These are phyloP conservation scores for Lodderomyces orthopsilosis DNA, from an alignment of 1,139 yeast genomes.

Conservation along the genomic window DNA sequence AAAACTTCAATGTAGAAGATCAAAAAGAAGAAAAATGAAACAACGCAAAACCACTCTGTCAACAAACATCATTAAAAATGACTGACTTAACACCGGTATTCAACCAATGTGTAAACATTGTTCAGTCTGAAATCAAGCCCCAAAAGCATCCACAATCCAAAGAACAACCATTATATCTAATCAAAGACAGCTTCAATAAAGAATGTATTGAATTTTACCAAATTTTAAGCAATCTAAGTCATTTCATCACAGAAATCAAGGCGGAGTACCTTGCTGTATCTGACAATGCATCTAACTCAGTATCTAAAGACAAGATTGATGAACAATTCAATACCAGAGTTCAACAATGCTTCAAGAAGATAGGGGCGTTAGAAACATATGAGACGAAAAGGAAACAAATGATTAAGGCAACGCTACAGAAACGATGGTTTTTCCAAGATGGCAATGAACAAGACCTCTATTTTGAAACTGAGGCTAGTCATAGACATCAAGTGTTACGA, in stretches of 20 bases:
- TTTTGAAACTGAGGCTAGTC: slow-evolving; percentile 24
- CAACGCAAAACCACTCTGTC: not conserved
- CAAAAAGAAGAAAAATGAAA: not conserved
- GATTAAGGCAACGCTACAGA: slow-evolving; percentile 1
- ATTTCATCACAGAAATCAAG: slow-evolving; percentile 38
- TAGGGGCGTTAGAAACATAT: slow-evolving; percentile 48
- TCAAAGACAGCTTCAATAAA: slow-evolving; percentile 51
- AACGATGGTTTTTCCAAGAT: slow-evolving; percentile 26
- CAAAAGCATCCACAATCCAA: not conserved
- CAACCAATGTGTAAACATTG: slow-evolving; percentile 45
- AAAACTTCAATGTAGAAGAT: not conserved
- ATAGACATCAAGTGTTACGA: slow-evolving; percentile 39
- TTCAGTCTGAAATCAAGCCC: slow-evolving; percentile 28
- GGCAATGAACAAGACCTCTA: slow-evolving; percentile 29
- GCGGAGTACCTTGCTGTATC: slow-evolving; percentile 43
- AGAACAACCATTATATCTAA: slow-evolving; percentile 14
- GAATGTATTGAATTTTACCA: slow-evolving; percentile 48
- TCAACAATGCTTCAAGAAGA: slow-evolving; percentile 50
- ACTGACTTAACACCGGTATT: slow-evolving; percentile 54
- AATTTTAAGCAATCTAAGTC: slow-evolving; percentile 37
- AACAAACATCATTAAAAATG: slow-evolving; percentile 26
- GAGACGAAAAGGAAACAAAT: slow-evolving; percentile 43
- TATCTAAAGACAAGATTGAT: slow-evolving; percentile 54
- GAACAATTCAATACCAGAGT: slow-evolving; percentile 51
- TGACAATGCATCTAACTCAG: slow-evolving; percentile 24